Evolutionary conservation across 2,329 filamentous ascomycete species (phyloP).

Genomic region (Myriosclerotinia scirpicola): DNA sequence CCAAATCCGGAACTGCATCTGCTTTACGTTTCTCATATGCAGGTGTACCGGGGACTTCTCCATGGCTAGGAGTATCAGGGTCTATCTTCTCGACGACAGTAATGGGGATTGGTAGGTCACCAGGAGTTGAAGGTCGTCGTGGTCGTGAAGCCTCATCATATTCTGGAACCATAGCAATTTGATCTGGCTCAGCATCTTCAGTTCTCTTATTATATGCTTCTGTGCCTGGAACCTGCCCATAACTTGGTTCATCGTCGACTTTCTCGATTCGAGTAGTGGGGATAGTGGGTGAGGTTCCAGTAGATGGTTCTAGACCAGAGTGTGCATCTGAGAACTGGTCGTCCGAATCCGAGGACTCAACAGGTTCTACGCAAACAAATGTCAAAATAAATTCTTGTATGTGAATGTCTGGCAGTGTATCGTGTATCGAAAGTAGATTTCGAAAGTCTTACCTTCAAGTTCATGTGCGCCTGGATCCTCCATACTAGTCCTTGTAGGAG

Average conservation of each 20-base stretch:
- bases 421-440: not conserved
- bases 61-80: constrained; percentile 53
- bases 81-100: constrained; percentile 60
- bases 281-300: constrained; percentile 48
- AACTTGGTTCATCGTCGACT: constrained; percentile 56
- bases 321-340: constrained; percentile 70
- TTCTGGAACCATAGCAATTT: constrained; percentile 48
- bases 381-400: constrained; percentile 2
- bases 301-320: constrained; percentile 48
- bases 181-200: constrained; percentile 59
- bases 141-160: constrained; percentile 13
- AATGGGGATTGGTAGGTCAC: constrained; percentile 51
- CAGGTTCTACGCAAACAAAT: constrained; percentile 24
- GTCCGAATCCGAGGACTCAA: constrained; percentile 60
- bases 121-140: constrained; percentile 31
- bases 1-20: constrained; percentile 62
- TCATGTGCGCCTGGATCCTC: constrained; percentile 61
- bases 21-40: constrained; percentile 55
- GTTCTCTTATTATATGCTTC: constrained; percentile 56
- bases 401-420: not conserved
- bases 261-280: constrained; percentile 60
- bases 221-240: constrained; percentile 63
- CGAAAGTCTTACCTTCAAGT: constrained; percentile 47
- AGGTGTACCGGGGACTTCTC: constrained; percentile 60
- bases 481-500: constrained; percentile 45